Base-by-base conservation (phyloP, 768 basidiomycete species). In the Leccinum incarnatum region DNA sequence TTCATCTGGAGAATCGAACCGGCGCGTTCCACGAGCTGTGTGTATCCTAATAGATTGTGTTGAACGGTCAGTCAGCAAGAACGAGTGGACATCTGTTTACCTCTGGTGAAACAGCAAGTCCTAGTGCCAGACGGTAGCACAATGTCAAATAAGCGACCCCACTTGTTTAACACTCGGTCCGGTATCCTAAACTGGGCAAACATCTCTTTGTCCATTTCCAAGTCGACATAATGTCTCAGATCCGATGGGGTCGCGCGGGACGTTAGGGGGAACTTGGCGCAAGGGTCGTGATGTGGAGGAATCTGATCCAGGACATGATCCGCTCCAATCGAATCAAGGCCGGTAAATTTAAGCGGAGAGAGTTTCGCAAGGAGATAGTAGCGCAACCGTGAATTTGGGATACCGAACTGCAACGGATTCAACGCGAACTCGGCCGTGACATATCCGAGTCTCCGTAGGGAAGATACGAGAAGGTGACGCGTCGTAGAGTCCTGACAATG, bases 101-200 rank as follows among this genome's bases (percentile, higher is more conserved):
- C 89, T 74, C 91, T 75, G 17, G 91, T 93, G 68, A 93, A 93
- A 69, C 91, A 93, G 63, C 91, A 93, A 1, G 83, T 84, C 48
- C 88, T 76, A 37, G 69, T 72, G 29, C 82, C 74, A 10, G 83
- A 84, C 0, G 89, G 88, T 10, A 81, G 68, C 11, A 91, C 87
- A 49, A 93, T 91, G 62, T 93, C 91, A 65, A 93, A 93, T 25
- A 92, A 72, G 27, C 85, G 78, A 3, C 89, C 90, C 88, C 91
- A 92, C 73, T 87, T 91, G 62, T 70, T 64, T 4, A 93, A 72
- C 19, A 89, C 78, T 55, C 81, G 84, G 54, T 87, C 83, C 2
- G 87, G 81, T 11, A 93, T 77, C 21, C 65, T 70, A 61, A 72
- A 73, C 19, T 67, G 68, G 34, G 69, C 60, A 54, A 65, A 30